phyloP scores from a whole-genome alignment of 148 eudicot species.

The Rhododendron molle region DNA sequence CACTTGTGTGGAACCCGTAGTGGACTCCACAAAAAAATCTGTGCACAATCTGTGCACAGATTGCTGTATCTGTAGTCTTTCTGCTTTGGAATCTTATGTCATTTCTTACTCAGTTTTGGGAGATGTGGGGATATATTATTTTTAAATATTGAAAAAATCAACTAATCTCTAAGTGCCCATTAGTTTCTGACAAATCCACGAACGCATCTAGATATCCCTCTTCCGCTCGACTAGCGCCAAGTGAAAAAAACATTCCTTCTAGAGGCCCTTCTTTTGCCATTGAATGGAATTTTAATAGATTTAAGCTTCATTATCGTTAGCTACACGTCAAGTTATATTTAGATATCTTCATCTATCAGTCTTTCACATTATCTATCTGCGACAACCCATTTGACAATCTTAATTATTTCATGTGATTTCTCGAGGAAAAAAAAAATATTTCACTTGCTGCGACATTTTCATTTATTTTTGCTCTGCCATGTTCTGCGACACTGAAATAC shows the following conservation, averaged over 20 bases:
- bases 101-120: neutral
- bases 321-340: no score
- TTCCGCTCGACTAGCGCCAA: neutral
- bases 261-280: neutral
- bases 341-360: neutral
- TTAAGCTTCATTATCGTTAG: neutral
- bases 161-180: neutral
- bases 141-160: neutral
- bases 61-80: no score
- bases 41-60: no score
- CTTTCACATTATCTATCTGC: neutral
- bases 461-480: neutral
- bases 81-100: neutral
- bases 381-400: neutral
- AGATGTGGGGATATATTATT: neutral
- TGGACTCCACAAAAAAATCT: no score
- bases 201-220: neutral
- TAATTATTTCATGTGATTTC: neutral
- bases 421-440: neutral
- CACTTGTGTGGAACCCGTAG: no score
- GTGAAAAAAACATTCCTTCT: neutral
- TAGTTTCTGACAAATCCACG: neutral
- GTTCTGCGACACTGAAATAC: neutral
- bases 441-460: neutral
- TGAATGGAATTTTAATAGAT: neutral